Evolutionary conservation across 1,284 basidiomycete genomes (phyloP), one percentile per base, ranked within the genome.

Genomic region (Trichosporon sp.): DNA sequence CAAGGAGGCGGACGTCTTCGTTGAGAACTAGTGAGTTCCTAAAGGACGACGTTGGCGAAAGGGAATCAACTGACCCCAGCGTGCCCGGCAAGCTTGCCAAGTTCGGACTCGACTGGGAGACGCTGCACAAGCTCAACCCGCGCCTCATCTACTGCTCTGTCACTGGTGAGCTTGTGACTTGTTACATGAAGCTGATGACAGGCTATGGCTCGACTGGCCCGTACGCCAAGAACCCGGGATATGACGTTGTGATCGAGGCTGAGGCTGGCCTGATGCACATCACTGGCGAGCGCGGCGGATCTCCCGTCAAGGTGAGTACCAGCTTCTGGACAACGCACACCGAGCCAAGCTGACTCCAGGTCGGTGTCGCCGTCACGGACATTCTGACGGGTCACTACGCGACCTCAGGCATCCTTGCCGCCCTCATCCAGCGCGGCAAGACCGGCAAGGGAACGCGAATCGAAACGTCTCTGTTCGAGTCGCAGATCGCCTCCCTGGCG

Each of bases 251-350:
- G 33, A 90, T 94, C 44, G 91, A 94, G 76, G 92, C 88, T 11
- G 92, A 95, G 80, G 92, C 92, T 29, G 93, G 93, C 13, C 80
- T 95, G 58, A 95, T 95, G 92, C 92, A 95, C 79, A 95, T 95
- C 73, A 97, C 95, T 9, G 94, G 94, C 56, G 95, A 97, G 80
- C 85, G 88, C 7, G 89, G 91, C 72, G 87, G 93, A 3, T 86
- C 87, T 14, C 95, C 94, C 1, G 90, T 88, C 76, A 97, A 97
- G 80, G 80, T 81, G 29, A 65, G 72, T 16, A 32, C 14, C 11
- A 10, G 19, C 8, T 14, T 13, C 7, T 13, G 36, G 46, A 13
- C 4, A n/a, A 14, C 7, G 21, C 16, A 25, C 14, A 19, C n/a
- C n/a, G n/a, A n/a, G n/a, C n/a, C n/a, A 5, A 32, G 31, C 54